A percentile compares a stretch with the other conserved stretches of the same genome.
phyloP scores from a whole-genome alignment of 129 eudicot genomes.

The Logfia minima region DNA sequence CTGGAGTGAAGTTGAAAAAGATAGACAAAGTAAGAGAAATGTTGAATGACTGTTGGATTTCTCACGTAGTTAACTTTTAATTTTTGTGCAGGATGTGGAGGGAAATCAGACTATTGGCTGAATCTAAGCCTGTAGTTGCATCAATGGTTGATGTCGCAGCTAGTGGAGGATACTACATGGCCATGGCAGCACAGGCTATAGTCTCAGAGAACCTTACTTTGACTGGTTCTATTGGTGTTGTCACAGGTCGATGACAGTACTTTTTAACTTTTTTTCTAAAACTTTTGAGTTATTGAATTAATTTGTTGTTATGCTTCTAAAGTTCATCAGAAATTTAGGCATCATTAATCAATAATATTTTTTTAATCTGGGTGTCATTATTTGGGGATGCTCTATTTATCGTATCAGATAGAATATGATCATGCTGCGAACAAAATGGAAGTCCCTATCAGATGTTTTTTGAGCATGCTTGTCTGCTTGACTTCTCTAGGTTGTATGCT shows the following conservation, averaged over 20 bases:
- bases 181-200: constrained; percentile 85
- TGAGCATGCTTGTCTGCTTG: background rate
- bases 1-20: background rate
- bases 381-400: background rate
- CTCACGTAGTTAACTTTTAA: background rate
- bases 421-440: too few relatives aligned
- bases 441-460: constrained; percentile 3
- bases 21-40: background rate
- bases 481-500: background rate
- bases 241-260: constrained; percentile 54
- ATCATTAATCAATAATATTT: background rate
- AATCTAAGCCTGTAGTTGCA: constrained; percentile 83
- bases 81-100: constrained; percentile 86
- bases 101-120: constrained; percentile 83
- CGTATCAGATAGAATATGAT: background rate
- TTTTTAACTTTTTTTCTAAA: background rate
- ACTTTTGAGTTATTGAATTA: background rate
- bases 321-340: background rate
- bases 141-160: constrained; percentile 99
- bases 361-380: background rate
- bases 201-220: constrained; percentile 88
- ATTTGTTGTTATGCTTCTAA: background rate
- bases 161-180: constrained; percentile 99
- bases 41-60: constrained; percentile 9
- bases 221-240: constrained; percentile 98